Base-by-base conservation (phyloP, 345 rosid genomes). In the Trapa bicornis region DNA sequence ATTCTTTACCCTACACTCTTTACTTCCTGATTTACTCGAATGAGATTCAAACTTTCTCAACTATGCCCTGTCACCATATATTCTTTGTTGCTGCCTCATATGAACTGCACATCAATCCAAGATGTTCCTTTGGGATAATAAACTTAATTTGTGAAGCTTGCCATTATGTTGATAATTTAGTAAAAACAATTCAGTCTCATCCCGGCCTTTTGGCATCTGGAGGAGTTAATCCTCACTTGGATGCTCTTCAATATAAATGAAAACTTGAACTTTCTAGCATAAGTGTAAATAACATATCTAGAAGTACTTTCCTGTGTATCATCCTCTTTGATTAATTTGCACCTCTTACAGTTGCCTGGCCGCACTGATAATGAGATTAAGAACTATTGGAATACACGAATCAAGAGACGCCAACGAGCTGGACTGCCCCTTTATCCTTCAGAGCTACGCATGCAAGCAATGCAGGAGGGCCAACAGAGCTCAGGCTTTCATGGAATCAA, bases 311-410 rank as follows among this genome's bases (percentile, higher is more conserved):
- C 61, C 29, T 68, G 39, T 65, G 15, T 36, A 48, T 22, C 29
- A 67, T 58, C 36, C 22, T 63, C 32, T 57, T 54, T 17, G 22
- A 65, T 67, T 53, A 65, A 17, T 58, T 54, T 68, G 65, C 70
- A 48, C 71, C 47, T 38, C 47, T 77, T 33, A 33, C 83, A 94
- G 99, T 74, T 94, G 76, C 99, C 96, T 64, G 99, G 97, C 47
- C 97, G 97, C 67, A 94, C 99, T 60, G 99, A 94, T 84, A 94
- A 94, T 75, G 99, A 94, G 86, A 91, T 94, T 78, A 94, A 94
- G 77, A 94, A 94, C 81, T 94, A 94, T 71, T 94, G 99, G 99
- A 94, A 94, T 81, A 94, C 99, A 22, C 80, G 96, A 67, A 86
- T 91, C 71, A 94, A 94, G 80, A 83, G 99, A 70, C 92, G 93